Conservation (phyloP, 2,329 filamentous ascomycete species). For the Whalleya microplaca region DNA sequence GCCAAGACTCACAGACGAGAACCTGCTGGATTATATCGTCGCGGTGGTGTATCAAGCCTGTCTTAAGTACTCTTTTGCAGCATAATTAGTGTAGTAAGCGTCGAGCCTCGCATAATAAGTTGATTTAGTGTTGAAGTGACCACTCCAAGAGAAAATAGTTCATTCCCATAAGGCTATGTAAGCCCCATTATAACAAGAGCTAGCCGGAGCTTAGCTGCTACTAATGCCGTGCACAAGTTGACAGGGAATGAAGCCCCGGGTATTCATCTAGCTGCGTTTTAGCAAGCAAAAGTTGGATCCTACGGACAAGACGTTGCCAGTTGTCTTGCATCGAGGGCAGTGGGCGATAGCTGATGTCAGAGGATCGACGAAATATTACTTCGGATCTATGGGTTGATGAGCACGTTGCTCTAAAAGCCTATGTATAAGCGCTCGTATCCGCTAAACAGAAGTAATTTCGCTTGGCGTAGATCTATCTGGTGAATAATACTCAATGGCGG, state of each 20-base stretch:
- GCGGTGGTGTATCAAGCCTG: not conserved
- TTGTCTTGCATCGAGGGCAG: not conserved
- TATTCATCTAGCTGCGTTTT: not conserved
- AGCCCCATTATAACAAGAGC: not conserved
- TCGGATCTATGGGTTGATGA: not conserved
- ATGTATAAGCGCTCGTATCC: not conserved
- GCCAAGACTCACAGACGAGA: no score
- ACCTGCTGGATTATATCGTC: not conserved
- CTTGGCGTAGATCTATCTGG: conserved; percentile 17
- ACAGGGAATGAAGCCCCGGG: not conserved
- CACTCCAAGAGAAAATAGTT: not conserved
- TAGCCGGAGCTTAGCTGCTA: not conserved
- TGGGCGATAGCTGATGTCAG: not conserved
- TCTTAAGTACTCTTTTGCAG: not conserved
- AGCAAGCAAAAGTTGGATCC: not conserved
- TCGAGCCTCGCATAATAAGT: not conserved
- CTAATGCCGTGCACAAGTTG: not conserved
- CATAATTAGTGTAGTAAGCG: not conserved
- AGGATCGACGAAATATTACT: not conserved
- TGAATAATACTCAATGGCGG: conserved; percentile 18
- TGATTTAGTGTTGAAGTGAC: not conserved
- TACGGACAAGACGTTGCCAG: not conserved
- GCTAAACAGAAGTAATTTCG: conserved; percentile 17
- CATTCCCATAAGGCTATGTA: not conserved
- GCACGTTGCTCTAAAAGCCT: not conserved